Conservation (phyloP, 2,329 filamentous ascomycete species). For the Pseudocercospora musae region DNA sequence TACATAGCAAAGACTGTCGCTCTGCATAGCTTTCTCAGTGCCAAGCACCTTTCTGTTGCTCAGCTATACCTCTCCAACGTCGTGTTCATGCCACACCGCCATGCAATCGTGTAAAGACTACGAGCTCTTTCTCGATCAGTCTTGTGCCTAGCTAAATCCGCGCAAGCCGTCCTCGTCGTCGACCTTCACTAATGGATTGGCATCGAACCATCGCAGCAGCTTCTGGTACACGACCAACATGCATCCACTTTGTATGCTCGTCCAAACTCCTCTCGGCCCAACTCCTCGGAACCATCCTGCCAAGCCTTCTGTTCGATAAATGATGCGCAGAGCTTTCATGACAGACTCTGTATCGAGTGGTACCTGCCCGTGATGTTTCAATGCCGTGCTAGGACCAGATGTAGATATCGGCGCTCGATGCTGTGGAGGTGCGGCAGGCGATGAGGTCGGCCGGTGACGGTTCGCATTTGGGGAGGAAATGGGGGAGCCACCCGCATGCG, state of each 20-base stretch:
- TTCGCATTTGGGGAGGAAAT: constrained; percentile 10
- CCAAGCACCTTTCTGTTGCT: not conserved
- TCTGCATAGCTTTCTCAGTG: not conserved
- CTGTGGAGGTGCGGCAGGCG: constrained; percentile 2
- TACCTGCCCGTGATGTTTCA: constrained; percentile 72
- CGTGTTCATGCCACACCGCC: not conserved
- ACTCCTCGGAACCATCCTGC: constrained; percentile 92
- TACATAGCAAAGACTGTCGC: not conserved
- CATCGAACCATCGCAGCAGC: constrained; percentile 72
- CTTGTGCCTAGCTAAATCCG: constrained; percentile 14
- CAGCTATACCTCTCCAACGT: not conserved
- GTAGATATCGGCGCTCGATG: constrained; percentile 67
- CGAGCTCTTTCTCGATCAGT: not conserved
- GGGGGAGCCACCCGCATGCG: constrained; percentile 7
- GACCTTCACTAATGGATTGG: constrained; percentile 41
- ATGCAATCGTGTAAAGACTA: constrained; percentile 2
- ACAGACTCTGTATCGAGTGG: constrained; percentile 88
- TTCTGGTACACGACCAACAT: constrained; percentile 96
- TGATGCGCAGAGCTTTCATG: constrained; percentile 74
- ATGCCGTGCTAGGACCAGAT: constrained; percentile 80
- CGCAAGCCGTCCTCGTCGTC: constrained; percentile 26
- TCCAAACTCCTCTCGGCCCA: constrained; percentile 90
- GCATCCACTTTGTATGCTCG: constrained; percentile 91
- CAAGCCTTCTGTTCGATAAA: constrained; percentile 86
- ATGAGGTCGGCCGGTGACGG: constrained; percentile 16